Conservation (phyloP, 495 filamentous ascomycete genomes). For the Penicillium malachiteum region DNA sequence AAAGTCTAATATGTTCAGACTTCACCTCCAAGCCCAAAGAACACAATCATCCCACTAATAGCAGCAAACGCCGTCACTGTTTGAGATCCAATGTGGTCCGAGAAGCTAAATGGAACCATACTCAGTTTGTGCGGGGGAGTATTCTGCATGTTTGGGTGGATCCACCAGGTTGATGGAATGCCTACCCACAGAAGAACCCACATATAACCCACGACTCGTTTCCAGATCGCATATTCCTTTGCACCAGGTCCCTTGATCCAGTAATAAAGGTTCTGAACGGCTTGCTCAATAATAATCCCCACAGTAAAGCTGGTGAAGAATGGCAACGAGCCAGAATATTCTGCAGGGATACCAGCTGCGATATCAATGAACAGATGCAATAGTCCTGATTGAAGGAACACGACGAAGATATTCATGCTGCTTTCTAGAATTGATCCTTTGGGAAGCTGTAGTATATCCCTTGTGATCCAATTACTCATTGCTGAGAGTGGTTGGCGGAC, state of each 20-base stretch:
- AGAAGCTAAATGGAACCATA: conserved; percentile 1
- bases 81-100: conserved; percentile 1
- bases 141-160: background rate
- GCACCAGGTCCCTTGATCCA: background rate
- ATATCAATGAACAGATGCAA: conserved; percentile 27
- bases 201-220: conserved; percentile 12
- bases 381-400: conserved; percentile 33
- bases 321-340: conserved; percentile 19
- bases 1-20: background rate
- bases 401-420: conserved; percentile 32
- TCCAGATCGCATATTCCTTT: background rate
- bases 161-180: conserved; percentile 8
- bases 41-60: conserved; percentile 1
- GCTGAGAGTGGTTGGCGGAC: conserved; percentile 30
- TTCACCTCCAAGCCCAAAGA: background rate
- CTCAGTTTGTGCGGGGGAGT: background rate
- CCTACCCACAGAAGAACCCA: conserved; percentile 18
- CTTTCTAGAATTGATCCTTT: conserved; percentile 27
- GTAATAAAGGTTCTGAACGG: conserved; percentile 21
- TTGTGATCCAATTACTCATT: conserved; percentile 26
- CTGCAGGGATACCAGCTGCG: conserved; percentile 13
- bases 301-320: conserved; percentile 36
- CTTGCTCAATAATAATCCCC: conserved; percentile 34
- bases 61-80: background rate
- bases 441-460: conserved; percentile 27